These are phyloP conservation scores for Pythium grandisporangium DNA, from an alignment of 352 stramenopile species.

Conservation along the genomic window DNA sequence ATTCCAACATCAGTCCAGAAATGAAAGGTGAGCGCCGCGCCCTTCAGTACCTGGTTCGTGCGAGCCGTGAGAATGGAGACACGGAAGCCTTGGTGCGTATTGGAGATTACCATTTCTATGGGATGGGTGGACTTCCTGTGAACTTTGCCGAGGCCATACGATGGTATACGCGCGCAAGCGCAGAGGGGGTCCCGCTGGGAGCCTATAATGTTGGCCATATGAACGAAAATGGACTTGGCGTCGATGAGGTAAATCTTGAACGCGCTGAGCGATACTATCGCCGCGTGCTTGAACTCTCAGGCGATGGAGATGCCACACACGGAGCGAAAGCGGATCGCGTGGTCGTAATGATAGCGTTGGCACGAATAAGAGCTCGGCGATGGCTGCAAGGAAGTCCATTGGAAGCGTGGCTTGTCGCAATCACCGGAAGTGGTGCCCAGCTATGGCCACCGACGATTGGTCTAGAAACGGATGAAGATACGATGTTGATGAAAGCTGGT, in stretches of 20 bases:
- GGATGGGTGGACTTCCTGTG: constrained; percentile 24
- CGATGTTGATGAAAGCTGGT: no score
- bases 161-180: constrained; percentile 69
- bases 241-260: constrained; percentile 32
- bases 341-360: no score
- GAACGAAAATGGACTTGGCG: constrained; percentile 51
- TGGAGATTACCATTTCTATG: constrained; percentile 74
- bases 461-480: no score
- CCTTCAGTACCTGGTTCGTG: constrained; percentile 25
- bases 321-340: no score
- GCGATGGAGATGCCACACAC: no score
- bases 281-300: constrained; percentile 39
- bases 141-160: constrained; percentile 27
- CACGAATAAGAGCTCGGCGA: no score
- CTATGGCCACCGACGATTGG: no score
- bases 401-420: no score
- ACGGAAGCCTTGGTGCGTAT: constrained; percentile 56
- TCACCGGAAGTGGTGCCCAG: no score
- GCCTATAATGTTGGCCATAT: constrained; percentile 75
- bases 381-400: no score
- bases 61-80: constrained; percentile 31
- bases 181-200: constrained; percentile 36
- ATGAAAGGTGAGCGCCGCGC: constrained; percentile 27
- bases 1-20: no score
- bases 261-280: constrained; percentile 58